Evolutionary conservation across 2,329 filamentous ascomycete genomes (phyloP), one percentile per base, ranked within the genome.

Genomic region (Amauroascus niger): DNA sequence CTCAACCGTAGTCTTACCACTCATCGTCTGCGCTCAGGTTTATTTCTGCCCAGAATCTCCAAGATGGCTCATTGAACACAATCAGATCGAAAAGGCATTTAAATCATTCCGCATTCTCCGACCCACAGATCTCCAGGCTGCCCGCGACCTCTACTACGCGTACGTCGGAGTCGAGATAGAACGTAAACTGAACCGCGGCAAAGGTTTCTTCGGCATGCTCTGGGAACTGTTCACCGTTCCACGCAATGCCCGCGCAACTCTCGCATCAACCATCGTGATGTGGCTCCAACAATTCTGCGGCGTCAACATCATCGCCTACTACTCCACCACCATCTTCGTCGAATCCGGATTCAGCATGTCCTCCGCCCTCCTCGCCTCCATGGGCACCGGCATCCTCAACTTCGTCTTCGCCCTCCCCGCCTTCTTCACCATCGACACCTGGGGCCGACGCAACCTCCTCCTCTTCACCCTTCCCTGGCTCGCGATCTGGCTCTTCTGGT

Each of bases 341-440:
- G 67, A 80, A 0, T 78, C 77, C 2, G 72, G 76, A 0, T 78
- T 81, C 55, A 67, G 67, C 8, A 69, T 75, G 26, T 71, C 76
- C 2, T 65, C 67, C 6, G 80, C 82, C 0, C 71, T 86, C 1
- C 69, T 75, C 3, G 79, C 79, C 0, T 83, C 80, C 0, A 75
- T 84, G 57, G 81, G 82, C 0, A 83, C 80, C 48, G 82, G 82
- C 1, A 74, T 83, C 55, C 73, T 84, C 62, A 84, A 85, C 62
- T 84, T 79, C 70, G 66, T 84, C 22, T 84, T 84, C 58, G 81
- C 82, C 0, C 66, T 83, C 8, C 80, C 80, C 0, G 81, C 81
- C 1, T 74, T 84, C 52, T 80, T 80, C 61, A 84, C 81, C 0
- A 84, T 85, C 51, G 82, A 86, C 63, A 82, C 76, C 0, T 84